Percentiles rank a stretch among this genome's conserved stretches.
Conservation (phyloP, 2,329 filamentous ascomycete genomes). For the Cladophialophora psammophila region DNA sequence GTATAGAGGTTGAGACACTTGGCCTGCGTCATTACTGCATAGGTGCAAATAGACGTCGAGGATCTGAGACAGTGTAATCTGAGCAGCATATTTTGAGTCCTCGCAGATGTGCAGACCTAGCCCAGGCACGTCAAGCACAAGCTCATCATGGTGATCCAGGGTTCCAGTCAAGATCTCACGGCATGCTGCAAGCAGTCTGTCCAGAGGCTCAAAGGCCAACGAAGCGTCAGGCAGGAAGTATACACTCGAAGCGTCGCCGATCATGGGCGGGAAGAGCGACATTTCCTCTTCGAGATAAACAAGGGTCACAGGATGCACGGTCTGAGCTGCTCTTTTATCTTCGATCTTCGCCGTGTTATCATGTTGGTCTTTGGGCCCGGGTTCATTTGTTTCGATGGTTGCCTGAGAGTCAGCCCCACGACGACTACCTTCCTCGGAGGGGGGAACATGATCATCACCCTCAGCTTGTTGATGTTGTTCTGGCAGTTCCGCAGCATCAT, state of each 20-base stretch:
- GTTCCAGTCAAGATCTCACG: conserved; percentile 61
- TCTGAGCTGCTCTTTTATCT: neutral
- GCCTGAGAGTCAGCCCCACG: neutral
- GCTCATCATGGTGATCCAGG: conserved; percentile 63
- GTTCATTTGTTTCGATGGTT: neutral
- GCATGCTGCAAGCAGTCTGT: conserved; percentile 64
- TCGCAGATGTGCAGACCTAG: conserved; percentile 65
- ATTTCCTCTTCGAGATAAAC: conserved; percentile 64
- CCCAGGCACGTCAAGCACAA: conserved; percentile 63
- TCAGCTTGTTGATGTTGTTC: neutral
- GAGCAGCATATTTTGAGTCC: conserved; percentile 58
- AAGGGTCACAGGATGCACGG: conserved; percentile 59
- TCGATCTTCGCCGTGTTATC: conserved; percentile 7
- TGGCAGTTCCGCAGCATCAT: neutral
- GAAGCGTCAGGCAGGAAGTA: conserved; percentile 65
- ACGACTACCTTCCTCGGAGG: neutral
- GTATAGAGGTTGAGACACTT: conserved; percentile 63
- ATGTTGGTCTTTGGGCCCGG: conserved; percentile 10
- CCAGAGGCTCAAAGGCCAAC: conserved; percentile 61
- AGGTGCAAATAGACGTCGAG: conserved; percentile 66
- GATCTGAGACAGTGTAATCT: conserved; percentile 63
- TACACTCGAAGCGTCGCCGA: conserved; percentile 59
- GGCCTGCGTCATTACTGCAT: conserved; percentile 64
- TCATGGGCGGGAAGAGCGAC: conserved; percentile 63
- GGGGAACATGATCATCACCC: neutral